phyloP scores from a whole-genome alignment of 176 grass and related monocot species.

The Pontederia crassipes region DNA sequence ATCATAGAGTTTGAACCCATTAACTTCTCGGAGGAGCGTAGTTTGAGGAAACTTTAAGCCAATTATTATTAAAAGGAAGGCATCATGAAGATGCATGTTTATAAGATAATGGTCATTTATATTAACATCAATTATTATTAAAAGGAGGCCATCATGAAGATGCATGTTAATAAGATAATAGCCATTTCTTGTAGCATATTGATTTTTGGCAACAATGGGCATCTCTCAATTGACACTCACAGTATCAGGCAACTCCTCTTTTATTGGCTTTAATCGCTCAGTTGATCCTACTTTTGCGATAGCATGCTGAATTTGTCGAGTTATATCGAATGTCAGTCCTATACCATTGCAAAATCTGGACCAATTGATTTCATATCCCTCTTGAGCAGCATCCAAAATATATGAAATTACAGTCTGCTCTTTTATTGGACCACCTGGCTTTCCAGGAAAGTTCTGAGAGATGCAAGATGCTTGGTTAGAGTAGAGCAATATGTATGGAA shows the following conservation, averaged over 20 bases:
- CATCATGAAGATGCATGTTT: no score
- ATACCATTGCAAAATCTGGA: constrained; percentile 57
- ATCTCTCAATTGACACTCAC: constrained; percentile 23
- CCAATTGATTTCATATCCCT: constrained; percentile 75
- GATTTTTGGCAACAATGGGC: background rate
- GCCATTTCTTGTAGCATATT: background rate
- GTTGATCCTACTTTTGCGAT: constrained; percentile 64
- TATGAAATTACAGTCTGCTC: constrained; percentile 66
- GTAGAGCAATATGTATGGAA: constrained; percentile 1
- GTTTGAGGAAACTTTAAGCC: no score
- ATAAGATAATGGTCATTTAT: background rate
- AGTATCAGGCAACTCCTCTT: constrained; percentile 76
- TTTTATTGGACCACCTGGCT: constrained; percentile 61
- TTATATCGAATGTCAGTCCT: constrained; percentile 58
- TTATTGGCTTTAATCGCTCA: constrained; percentile 66
- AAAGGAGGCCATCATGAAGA: no score
- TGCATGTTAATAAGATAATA: background rate
- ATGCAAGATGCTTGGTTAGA: constrained; percentile 9
- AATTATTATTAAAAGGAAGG: no score
- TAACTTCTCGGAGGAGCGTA: no score
- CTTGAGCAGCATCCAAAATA: constrained; percentile 70
- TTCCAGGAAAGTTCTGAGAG: constrained; percentile 47
- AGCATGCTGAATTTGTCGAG: constrained; percentile 41
- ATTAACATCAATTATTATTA: background rate
- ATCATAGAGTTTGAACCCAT: no score